Evolutionary conservation across 2,329 filamentous ascomycete species (phyloP).

Genomic region (Alternaria ethzedia): DNA sequence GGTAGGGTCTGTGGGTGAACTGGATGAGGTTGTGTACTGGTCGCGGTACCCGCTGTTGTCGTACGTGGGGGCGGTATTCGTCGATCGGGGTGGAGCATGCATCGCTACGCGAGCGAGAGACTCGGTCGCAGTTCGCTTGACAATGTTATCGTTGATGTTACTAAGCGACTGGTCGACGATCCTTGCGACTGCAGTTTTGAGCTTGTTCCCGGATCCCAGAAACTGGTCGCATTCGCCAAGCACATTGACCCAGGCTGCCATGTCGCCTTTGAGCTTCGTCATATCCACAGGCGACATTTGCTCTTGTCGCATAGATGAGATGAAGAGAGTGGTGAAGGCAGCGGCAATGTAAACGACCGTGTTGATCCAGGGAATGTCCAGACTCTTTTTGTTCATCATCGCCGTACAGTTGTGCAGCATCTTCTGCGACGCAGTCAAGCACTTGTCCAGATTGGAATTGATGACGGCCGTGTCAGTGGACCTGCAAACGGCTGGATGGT

Average conservation of each 20-base stretch:
- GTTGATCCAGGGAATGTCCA: conserved; percentile 82
- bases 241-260: conserved; percentile 72
- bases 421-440: conserved; percentile 68
- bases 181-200: conserved; percentile 56
- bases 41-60: conserved; percentile 32
- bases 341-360: conserved; percentile 74
- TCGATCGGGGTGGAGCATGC: conserved; percentile 32
- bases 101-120: conserved; percentile 49
- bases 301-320: conserved; percentile 70
- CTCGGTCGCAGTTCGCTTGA: conserved; percentile 53
- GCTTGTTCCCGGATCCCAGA: conserved; percentile 59
- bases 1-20: conserved; percentile 25
- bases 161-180: conserved; percentile 58
- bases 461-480: conserved; percentile 65
- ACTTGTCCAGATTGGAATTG: conserved; percentile 61
- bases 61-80: conserved; percentile 27
- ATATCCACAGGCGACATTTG: conserved; percentile 66
- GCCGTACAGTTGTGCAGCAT: conserved; percentile 67
- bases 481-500: conserved; percentile 60
- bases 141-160: conserved; percentile 55
- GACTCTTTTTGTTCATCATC: conserved; percentile 67
- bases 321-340: conserved; percentile 74
- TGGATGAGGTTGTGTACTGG: conserved; percentile 28
- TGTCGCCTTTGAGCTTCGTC: conserved; percentile 67
- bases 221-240: conserved; percentile 70